Base-by-base conservation (phyloP, 176 grass and related monocot genomes). In the Bromus sterilis region DNA sequence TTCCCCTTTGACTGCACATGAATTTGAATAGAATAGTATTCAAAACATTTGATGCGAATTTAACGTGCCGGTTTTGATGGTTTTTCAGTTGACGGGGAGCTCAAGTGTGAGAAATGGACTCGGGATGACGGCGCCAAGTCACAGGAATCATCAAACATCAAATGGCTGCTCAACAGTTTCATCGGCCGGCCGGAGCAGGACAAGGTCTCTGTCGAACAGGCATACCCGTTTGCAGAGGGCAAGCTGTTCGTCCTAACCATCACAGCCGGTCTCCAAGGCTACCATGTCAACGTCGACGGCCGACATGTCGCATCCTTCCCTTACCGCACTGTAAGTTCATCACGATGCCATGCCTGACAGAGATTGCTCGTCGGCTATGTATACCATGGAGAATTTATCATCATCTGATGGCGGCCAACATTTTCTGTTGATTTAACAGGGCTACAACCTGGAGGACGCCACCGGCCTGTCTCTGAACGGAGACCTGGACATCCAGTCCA, bases 61-160 rank as follows among this genome's bases (percentile, higher is more conserved):
- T n/a, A n/a, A n/a, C n/a, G n/a, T n/a, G n/a, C n/a, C n/a, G n/a
- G n/a, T n/a, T n/a, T n/a, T n/a, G n/a, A n/a, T n/a, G 31, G 51
- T 25, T 62, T 25, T 70, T 78, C 83, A 97, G 94, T 97, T 51
- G 94, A 97, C 31, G 94, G 94, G 48, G 60, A 89, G 57, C 2
- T 70, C 40, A 97, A 97, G 82, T 97, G 94, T 62, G 91, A 92
- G 82, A 75, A 85, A 70, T 97, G 91, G 91, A 88, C 86, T 41
- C 85, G 56, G 35, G 87, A 84, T 23, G 87, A 87, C 71, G 74
- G 66, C 33, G 28, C 78, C 67, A 71, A 80, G 37, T 11, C 71
- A 7, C 58, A 92, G 11, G 81, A 91, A 10, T 74, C 89, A 0
- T 79, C 89, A 1, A 82, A 81, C 51, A 35, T 73, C 28, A 88